A percentile compares a stretch with the other conserved stretches of the same genome.
phyloP scores from a whole-genome alignment of 768 basidiomycete species.

The Lactarius sanguifluus region DNA sequence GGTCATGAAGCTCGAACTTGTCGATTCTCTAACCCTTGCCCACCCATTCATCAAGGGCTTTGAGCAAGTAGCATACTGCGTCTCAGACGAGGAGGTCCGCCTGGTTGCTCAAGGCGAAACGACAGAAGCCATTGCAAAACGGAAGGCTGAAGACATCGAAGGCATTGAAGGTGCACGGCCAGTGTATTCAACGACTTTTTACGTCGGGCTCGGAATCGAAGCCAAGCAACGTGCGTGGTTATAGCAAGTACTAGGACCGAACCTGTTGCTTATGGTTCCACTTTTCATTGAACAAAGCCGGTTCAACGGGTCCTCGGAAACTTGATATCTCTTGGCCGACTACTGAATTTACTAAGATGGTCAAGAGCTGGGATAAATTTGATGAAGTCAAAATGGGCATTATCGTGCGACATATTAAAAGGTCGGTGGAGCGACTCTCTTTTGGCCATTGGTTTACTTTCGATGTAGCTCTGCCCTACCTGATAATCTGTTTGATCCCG shows the following conservation, averaged over 20 bases:
- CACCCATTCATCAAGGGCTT: slow-evolving; percentile 97
- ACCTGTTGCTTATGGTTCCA: slow-evolving; percentile 23
- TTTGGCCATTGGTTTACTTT: slow-evolving; percentile 18
- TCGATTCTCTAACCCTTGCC: slow-evolving; percentile 86
- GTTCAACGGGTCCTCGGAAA: slow-evolving; percentile 71
- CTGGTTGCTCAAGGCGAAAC: slow-evolving; percentile 87
- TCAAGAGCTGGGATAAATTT: slow-evolving; percentile 94
- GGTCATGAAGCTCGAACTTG: slow-evolving; percentile 97
- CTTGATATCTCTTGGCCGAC: slow-evolving; percentile 98
- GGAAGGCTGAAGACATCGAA: slow-evolving; percentile 77
- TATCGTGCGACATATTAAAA: slow-evolving; percentile 88
- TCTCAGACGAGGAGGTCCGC: slow-evolving; percentile 83
- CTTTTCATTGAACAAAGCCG: slow-evolving; percentile 49
- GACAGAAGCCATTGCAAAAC: slow-evolving; percentile 64
- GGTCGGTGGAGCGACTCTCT: slow-evolving; percentile 43
- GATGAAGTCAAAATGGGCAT: slow-evolving; percentile 93
- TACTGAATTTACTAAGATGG: slow-evolving; percentile 89
- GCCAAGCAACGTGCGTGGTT: slow-evolving; percentile 77
- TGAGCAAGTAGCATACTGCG: slow-evolving; percentile 81
- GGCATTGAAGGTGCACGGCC: slow-evolving; percentile 71
- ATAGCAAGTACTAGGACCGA: slow-evolving; percentile 18
- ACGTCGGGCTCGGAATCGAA: slow-evolving; percentile 91
- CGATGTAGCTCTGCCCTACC: slow-evolving; percentile 64
- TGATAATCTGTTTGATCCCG: slow-evolving; percentile 78
- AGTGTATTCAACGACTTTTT: slow-evolving; percentile 97